Base-by-base conservation (phyloP, 768 basidiomycete genomes). In the Lactarius sanguifluus region DNA sequence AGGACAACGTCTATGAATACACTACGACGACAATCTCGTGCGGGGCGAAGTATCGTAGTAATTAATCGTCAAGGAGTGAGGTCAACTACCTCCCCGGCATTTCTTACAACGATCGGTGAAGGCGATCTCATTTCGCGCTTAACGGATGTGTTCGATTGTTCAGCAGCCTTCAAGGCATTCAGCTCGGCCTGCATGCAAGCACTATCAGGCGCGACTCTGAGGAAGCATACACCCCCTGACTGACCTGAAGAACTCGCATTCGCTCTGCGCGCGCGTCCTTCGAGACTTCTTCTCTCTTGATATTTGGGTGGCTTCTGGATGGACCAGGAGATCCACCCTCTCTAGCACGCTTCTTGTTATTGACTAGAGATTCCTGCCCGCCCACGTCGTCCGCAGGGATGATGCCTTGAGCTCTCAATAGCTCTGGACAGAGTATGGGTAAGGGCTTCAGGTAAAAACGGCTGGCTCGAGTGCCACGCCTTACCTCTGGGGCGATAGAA, bases 1-100 rank as follows among this genome's bases (percentile, higher is more conserved):
- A 98, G 80, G 60, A 98, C 83, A 20, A 95, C 78, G 74, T 99
- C 96, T 0, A 96, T 99, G 72, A 97, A 90, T 60, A 98, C 77
- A 12, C 96, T 15, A 99, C 87, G 43, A 98, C 77, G 64, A 98
- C 78, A 52, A 97, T 79, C 65, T 89, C 84, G 30, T 86, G 78
- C 69, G 86, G 83, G 34, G 78, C 75, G n/a, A 54, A 92, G n/a
- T 38, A 38, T 38, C 0, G 36, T 38, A 13, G 12, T 40, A 16
- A 40, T 40, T 40, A 40, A 15, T 40, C 38, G 38, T 40, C 38
- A 16, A 40, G 38, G 38, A 16, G 38, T 40, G 38, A 40, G 38
- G 38, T 40, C 38, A 40, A 40, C 38, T 15, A 40, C 38, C 38
- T 40, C 38, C 38, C 38, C 38, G 38, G 38, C 15, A 40, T 40